Evolutionary conservation across 1,284 basidiomycete genomes (phyloP).

Genomic region (Ceratorhiza oryzae-sativae): DNA sequence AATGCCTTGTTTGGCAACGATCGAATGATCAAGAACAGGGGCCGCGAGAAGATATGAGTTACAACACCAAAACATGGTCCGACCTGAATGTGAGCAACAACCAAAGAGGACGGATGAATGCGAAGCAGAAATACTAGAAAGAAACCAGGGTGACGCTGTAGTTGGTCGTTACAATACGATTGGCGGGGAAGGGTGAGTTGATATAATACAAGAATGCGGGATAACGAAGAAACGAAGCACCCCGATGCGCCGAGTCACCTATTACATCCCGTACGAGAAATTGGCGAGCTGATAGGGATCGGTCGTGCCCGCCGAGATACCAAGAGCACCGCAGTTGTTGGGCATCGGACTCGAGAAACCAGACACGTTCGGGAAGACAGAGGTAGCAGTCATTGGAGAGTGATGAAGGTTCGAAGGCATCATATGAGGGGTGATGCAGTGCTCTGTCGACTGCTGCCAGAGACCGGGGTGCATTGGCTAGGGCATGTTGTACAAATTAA

Average conservation of each 20-base stretch:
- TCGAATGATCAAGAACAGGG: slow-evolving; percentile 32
- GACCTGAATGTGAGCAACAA: slow-evolving; percentile 24
- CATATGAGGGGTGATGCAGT: slow-evolving; percentile 21
- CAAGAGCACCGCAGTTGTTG: slow-evolving; percentile 59
- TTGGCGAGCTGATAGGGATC: slow-evolving; percentile 76
- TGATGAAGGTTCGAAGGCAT: slow-evolving; percentile 51
- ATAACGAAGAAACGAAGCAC: background rate
- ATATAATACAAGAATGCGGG: slow-evolving; percentile 17
- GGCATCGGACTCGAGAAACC: slow-evolving; percentile 58
- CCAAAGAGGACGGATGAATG: slow-evolving; percentile 23
- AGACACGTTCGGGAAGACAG: slow-evolving; percentile 79
- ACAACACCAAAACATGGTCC: slow-evolving; percentile 35
- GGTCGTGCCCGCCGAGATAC: slow-evolving; percentile 60
- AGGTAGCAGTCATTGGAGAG: slow-evolving; percentile 64
- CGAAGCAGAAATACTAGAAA: slow-evolving; percentile 36
- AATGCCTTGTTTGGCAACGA: slow-evolving; percentile 28
- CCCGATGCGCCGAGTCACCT: background rate
- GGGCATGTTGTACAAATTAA: slow-evolving; percentile 52
- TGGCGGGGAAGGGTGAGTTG: slow-evolving; percentile 1
- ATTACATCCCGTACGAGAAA: slow-evolving; percentile 81
- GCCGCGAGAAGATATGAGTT: slow-evolving; percentile 34
- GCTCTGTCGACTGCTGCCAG: slow-evolving; percentile 50
- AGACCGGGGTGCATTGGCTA: slow-evolving; percentile 62
- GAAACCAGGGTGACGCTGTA: slow-evolving; percentile 27
- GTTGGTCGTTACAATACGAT: slow-evolving; percentile 16